These are phyloP conservation scores for Flaveria brownii DNA, from an alignment of 129 eudicot genomes.

Conservation along the genomic window DNA sequence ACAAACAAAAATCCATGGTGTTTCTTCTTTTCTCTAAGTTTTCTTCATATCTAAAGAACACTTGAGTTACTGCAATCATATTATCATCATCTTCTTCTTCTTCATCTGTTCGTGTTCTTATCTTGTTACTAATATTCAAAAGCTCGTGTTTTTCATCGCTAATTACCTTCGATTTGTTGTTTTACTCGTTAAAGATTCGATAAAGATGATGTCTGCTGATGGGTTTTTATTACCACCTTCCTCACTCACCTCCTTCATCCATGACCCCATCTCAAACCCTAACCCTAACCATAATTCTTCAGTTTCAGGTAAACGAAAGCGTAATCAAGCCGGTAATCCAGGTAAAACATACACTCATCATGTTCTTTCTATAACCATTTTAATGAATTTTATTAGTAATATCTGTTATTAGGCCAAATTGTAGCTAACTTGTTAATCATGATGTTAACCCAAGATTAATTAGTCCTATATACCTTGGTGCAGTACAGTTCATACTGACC, in stretches of 20 bases:
- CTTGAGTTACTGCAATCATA: slow-evolving; percentile 5
- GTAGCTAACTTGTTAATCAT: too few species aligned
- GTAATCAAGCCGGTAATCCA: slow-evolving; percentile 45
- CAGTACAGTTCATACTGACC: too few species aligned
- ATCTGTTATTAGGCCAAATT: too few species aligned
- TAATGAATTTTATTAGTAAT: neutral
- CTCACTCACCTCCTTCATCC: slow-evolving; percentile 36
- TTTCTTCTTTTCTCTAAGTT: slow-evolving; percentile 3
- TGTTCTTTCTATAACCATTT: neutral
- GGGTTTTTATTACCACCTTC: slow-evolving; percentile 45
- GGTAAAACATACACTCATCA: slow-evolving; percentile 12
- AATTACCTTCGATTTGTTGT: neutral
- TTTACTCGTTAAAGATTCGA: slow-evolving; percentile 12
- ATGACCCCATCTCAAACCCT: slow-evolving; percentile 38
- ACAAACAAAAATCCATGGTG: slow-evolving; percentile 27
- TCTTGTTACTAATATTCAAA: neutral
- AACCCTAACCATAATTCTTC: slow-evolving; percentile 40
- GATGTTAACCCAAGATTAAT: too few species aligned
- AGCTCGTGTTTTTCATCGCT: neutral
- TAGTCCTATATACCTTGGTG: too few species aligned
- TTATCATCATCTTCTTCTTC: neutral
- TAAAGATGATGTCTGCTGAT: slow-evolving; percentile 41
- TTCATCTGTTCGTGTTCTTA: neutral
- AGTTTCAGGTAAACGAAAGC: slow-evolving; percentile 39
- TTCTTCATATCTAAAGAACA: slow-evolving; percentile 24